Base-by-base conservation (phyloP, 1,284 basidiomycete genomes). In the Ustilago vetiveriae region DNA sequence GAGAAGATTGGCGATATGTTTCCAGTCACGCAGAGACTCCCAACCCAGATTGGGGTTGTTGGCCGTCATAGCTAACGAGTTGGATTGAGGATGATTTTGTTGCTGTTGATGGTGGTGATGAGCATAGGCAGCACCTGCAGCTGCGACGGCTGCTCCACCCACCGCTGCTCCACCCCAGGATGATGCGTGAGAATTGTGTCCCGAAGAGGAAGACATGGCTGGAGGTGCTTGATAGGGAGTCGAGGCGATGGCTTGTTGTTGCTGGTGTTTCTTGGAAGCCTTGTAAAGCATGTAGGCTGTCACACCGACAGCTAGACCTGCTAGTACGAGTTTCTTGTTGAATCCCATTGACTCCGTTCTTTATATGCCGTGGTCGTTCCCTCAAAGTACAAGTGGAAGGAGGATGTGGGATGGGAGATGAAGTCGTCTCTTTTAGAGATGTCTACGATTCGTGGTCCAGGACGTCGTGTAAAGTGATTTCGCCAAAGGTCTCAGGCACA, bases 261-360 rank as follows among this genome's bases (percentile, higher is more conserved):
- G 68, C 29, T 76, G 60, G 37, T 74, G 44, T 46, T 76, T 76
- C 64, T 78, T 76, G 48, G 58, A 65, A 10, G 51, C 47, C 46
- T 60, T 59, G 52, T 76, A 78, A 21, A 75, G 62, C 56, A 72
- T 72, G 47, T 59, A 70, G 0, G 72, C 57, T 8, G 73, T 66
- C n/a, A 72, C 56, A 39, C 75, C 75, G 32, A 72, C 66, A 8
- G 71, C 74, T 29, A 78, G 57, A 37, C 75, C 75, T 62, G 68
- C 74, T 33, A 78, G 21, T 33, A 78, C 35, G 37, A 78, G 73
- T 54, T 76, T 75, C 58, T 65, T 67, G 58, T 76, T 75, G 52
- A 76, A 75, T 30, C 62, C 67, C 74, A 76, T 76, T 11, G 2
- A 11, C 27, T 8, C 17, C n/a, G 10, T 7, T 8, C 11, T 27